Base-by-base conservation (phyloP, 2,329 filamentous ascomycete species). In the Epichloe sylvatica region DNA sequence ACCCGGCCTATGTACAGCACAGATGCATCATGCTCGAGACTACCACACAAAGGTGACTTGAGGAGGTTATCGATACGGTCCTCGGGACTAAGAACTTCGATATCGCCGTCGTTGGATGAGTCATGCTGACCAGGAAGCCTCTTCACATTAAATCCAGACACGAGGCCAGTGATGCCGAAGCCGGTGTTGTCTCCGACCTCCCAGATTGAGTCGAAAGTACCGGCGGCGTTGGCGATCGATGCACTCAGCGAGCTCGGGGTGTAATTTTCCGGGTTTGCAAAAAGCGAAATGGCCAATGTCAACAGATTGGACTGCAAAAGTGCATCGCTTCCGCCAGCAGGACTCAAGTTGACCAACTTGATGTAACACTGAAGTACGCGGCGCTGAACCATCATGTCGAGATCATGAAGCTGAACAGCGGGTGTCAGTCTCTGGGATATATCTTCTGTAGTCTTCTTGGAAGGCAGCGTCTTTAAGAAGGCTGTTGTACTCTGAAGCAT, bases 401-500 rank as follows among this genome's bases (percentile, higher is more conserved):
- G 79, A 61, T 98, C 92, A 54, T 89, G 81, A 17, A 98, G 72
- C 62, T 97, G 91, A 46, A 98, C 68, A 3, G 89, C 84, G 5
- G 90, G 88, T 1, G 85, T 85, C 23, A 97, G 71, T 45, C 88
- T 78, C 63, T 95, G 88, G 1, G 82, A 78, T 15, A 91, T 80
- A 59, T 98, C 94, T 51, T 96, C 91, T 0, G 83, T 84, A 0
- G 81, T 84, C 66, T 91, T 95, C 65, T 86, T 91, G 0, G 77
- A 72, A 0, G 92, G 90, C 5, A 98, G 68, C 19, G 84, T 85
- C 59, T 84, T 86, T n/a, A 97, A 66, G 57, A 97, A 98, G 7
- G 84, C 78, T 1, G 89, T 86, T 0, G 92, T 96, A 62, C 92
- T 95, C 63, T 97, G 91, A 47, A 98, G 75, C 91, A 98, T 96